Evolutionary conservation across 1,284 basidiomycete genomes (phyloP).

Genomic region (Cryptococcus jaspeensis): DNA sequence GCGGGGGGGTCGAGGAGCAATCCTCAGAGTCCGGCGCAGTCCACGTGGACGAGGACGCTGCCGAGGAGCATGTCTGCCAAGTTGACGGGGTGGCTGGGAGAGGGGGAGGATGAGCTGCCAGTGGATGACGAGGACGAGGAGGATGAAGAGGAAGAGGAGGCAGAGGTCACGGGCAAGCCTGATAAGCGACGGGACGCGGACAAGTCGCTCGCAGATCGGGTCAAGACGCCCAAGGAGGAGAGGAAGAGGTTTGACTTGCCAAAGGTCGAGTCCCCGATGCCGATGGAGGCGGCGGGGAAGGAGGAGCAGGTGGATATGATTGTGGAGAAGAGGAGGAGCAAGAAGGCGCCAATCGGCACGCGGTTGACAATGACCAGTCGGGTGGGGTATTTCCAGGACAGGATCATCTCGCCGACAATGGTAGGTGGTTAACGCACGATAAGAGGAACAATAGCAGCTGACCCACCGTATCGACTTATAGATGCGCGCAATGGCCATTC

Average conservation of each 20-base stretch:
- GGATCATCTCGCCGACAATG: slow-evolving; percentile 88
- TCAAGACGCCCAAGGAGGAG: slow-evolving; percentile 50
- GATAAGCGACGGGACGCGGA: slow-evolving; percentile 46
- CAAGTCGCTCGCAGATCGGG: slow-evolving; percentile 51
- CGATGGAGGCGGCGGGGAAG: slow-evolving; percentile 3
- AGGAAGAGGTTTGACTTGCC: slow-evolving; percentile 24
- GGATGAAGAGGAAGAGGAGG: slow-evolving; percentile 12
- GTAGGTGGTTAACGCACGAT: slow-evolving; percentile 55
- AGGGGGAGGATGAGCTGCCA: slow-evolving; percentile 39
- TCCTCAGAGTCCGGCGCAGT: slow-evolving; percentile 17
- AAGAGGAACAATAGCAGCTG: no score
- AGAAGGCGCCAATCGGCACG: slow-evolving; percentile 65
- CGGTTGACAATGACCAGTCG: slow-evolving; percentile 93
- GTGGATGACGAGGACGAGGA: slow-evolving; percentile 54
- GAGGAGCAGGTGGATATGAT: slow-evolving; percentile 22
- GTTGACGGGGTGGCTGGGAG: slow-evolving; percentile 44
- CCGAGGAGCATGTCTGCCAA: slow-evolving; percentile 38
- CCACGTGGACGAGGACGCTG: slow-evolving; percentile 21
- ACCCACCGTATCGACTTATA: slow-evolving; percentile 42
- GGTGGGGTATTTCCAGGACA: slow-evolving; percentile 89
- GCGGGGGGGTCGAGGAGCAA: slow-evolving; percentile 12
- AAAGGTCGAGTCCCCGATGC: slow-evolving; percentile 12
- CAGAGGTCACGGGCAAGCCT: slow-evolving; percentile 7
- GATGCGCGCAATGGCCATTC: slow-evolving; percentile 98
- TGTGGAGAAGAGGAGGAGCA: slow-evolving; percentile 30